Conservation (phyloP, 1,139 yeast genomes). For the Yamadazyma friedrichii region DNA sequence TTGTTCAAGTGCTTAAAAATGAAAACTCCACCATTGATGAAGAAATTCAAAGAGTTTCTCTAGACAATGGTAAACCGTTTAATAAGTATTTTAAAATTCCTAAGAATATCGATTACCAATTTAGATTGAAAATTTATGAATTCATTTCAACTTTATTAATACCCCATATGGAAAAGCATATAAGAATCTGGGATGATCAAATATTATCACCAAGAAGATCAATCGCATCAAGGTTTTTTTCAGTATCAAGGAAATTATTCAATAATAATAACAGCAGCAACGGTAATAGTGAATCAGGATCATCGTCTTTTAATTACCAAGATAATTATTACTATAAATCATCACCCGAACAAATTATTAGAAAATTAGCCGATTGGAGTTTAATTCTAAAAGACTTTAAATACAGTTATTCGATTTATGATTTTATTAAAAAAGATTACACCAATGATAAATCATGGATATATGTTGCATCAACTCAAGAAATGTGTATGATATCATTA, state of each 20-base stretch:
- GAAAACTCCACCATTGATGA: constrained; percentile 55
- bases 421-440: constrained; percentile 75
- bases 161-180: constrained; percentile 77
- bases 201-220: constrained; percentile 67
- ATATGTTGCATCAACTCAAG: constrained; percentile 82
- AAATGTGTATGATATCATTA: constrained; percentile 77
- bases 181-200: constrained; percentile 78
- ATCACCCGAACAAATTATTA: constrained; percentile 70
- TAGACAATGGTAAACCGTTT: constrained; percentile 19
- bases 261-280: constrained; percentile 21
- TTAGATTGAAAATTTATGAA: constrained; percentile 49
- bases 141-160: constrained; percentile 56
- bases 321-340: constrained; percentile 56
- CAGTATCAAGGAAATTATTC: constrained; percentile 62
- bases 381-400: constrained; percentile 86
- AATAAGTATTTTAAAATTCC: constrained; percentile 27
- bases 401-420: constrained; percentile 83
- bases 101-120: constrained; percentile 33
- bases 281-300: constrained; percentile 2
- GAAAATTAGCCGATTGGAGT: constrained; percentile 91
- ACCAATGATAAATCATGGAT: constrained; percentile 79
- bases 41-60: constrained; percentile 43
- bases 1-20: constrained; percentile 11
- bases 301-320: constrained; percentile 32
- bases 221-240: constrained; percentile 70